A percentile compares a stretch with the other conserved stretches of the same genome.
These are phyloP conservation scores for Vanderwaltozyma polyspora DNA, from an alignment of 805 yeast species.

Conservation along the genomic window DNA sequence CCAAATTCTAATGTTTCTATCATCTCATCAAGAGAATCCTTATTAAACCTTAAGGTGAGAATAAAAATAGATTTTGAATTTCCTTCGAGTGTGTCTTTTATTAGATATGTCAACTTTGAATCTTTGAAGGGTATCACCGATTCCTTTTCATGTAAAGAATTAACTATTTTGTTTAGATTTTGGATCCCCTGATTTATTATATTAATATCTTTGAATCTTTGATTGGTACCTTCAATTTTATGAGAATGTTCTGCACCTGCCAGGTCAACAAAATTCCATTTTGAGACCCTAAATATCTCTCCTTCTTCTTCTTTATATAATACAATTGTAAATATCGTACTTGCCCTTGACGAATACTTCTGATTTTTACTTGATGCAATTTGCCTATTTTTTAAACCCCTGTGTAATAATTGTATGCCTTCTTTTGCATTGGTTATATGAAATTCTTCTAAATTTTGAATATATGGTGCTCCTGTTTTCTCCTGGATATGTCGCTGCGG, in stretches of 20 bases:
- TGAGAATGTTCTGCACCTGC: slow-evolving; percentile 93
- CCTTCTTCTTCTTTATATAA: slow-evolving; percentile 47
- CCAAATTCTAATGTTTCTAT: slow-evolving; percentile 80
- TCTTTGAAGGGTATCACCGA: slow-evolving; percentile 81
- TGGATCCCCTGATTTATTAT: slow-evolving; percentile 80
- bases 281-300: slow-evolving; percentile 34
- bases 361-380: slow-evolving; percentile 88
- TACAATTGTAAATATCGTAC: slow-evolving; percentile 69
- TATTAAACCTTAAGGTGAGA: slow-evolving; percentile 80
- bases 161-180: slow-evolving; percentile 83
- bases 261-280: slow-evolving; percentile 65
- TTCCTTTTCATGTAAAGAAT: slow-evolving; percentile 39
- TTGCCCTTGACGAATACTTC: slow-evolving; percentile 79
- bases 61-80: slow-evolving; percentile 75
- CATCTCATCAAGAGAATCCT: slow-evolving; percentile 63
- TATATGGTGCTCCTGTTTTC: slow-evolving; percentile 57
- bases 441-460: slow-evolving; percentile 52
- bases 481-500: slow-evolving; percentile 10
- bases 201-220: slow-evolving; percentile 88
- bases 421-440: slow-evolving; percentile 60
- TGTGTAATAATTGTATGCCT: slow-evolving; percentile 44
- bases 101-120: slow-evolving; percentile 60
- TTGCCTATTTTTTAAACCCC: slow-evolving; percentile 64
- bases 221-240: slow-evolving; percentile 68
- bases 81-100: slow-evolving; percentile 81